Conservation (phyloP, 2,329 filamentous ascomycete species). For the Calonectria pauciramosa region DNA sequence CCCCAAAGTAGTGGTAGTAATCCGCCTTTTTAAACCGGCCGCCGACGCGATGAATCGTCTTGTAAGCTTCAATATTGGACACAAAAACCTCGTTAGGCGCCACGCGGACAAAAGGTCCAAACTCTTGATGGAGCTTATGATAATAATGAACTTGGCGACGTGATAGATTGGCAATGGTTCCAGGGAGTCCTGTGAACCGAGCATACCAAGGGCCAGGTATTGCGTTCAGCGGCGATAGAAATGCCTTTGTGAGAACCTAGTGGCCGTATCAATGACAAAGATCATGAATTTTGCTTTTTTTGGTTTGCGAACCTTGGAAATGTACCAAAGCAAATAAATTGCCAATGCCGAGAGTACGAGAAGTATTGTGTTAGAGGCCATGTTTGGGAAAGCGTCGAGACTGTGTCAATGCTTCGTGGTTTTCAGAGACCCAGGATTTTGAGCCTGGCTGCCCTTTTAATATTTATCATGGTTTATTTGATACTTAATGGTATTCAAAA, state of each 20-base stretch:
- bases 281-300: not conserved
- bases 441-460: not conserved
- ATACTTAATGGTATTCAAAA: not conserved
- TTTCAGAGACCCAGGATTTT: not conserved
- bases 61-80: not conserved
- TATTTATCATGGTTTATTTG: not conserved
- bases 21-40: not conserved
- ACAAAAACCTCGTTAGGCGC: not conserved
- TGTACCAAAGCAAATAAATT: not conserved
- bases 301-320: not conserved
- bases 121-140: not conserved
- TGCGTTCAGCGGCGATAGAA: not conserved
- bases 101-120: not conserved
- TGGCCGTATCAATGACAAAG: not conserved
- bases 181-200: not conserved
- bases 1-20: constrained; percentile 1
- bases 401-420: not conserved
- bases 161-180: not conserved
- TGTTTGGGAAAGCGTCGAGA: not conserved
- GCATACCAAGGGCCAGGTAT: not conserved
- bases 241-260: not conserved
- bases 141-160: not conserved
- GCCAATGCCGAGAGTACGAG: not conserved
- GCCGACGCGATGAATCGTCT: not conserved
- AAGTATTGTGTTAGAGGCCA: not conserved